Conservation (phyloP, 441 rosid genomes). For the Mallotus japonicus region DNA sequence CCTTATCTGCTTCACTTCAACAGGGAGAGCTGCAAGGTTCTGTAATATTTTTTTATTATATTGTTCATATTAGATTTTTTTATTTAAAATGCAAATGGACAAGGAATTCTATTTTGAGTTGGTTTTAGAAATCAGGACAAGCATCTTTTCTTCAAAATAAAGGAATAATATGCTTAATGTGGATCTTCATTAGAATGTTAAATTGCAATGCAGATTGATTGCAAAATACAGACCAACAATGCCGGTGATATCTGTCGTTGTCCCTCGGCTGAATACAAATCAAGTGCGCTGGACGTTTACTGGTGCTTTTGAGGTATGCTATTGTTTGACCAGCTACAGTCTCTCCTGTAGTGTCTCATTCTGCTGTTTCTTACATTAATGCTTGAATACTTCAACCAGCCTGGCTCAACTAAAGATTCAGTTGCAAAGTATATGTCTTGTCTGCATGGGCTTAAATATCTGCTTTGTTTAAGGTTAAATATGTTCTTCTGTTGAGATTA, state of each 20-base stretch:
- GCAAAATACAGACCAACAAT: slow-evolving; percentile 79
- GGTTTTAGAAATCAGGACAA: not conserved
- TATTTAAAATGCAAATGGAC: not conserved
- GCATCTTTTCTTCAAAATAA: too few relatives aligned
- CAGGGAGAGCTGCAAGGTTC: slow-evolving; percentile 83
- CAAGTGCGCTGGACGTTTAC: slow-evolving; percentile 77
- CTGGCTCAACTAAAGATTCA: too few relatives aligned
- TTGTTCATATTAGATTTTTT: not conserved
- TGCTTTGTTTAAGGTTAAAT: not conserved
- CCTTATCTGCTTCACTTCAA: slow-evolving; percentile 79
- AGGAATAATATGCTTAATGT: not conserved
- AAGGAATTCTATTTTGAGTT: not conserved
- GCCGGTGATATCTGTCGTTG: slow-evolving; percentile 81
- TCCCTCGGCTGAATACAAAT: slow-evolving; percentile 74
- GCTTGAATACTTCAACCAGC: too few relatives aligned
- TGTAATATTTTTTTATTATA: too few relatives aligned
- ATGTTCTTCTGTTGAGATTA: too few relatives aligned
- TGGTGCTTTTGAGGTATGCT: slow-evolving; percentile 75
- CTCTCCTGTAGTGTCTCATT: not conserved
- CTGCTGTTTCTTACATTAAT: not conserved
- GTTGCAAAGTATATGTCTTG: too few relatives aligned
- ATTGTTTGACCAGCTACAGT: not conserved
- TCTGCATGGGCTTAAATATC: not conserved
- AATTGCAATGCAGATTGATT: slow-evolving; percentile 49
- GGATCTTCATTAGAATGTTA: not conserved